A percentile compares a stretch with the other conserved stretches of the same genome.
phyloP scores from a whole-genome alignment of 768 basidiomycete species.

The Psilocybe subaeruginosa region DNA sequence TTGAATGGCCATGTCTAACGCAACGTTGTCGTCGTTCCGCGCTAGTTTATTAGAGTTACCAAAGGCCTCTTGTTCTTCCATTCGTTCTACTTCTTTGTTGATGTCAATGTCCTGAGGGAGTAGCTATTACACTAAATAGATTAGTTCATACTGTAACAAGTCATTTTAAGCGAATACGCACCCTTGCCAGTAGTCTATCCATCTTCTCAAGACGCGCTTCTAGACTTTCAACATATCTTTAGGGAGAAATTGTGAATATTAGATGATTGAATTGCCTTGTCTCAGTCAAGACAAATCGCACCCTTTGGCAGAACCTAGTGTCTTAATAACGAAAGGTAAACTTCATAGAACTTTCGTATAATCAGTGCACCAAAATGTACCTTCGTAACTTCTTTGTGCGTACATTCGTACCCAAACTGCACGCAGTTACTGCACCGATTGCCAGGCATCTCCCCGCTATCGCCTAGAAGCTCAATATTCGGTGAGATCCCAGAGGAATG shows the following conservation, averaged over 20 bases:
- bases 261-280: background rate
- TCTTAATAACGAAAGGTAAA: slow-evolving; percentile 26
- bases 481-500: slow-evolving; percentile 4
- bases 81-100: slow-evolving; percentile 55
- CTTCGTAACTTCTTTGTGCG: slow-evolving; percentile 71
- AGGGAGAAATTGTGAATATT: slow-evolving; percentile 32
- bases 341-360: background rate
- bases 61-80: slow-evolving; percentile 35
- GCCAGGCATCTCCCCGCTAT: slow-evolving; percentile 68
- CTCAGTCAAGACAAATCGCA: slow-evolving; percentile 26
- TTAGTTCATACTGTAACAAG: background rate
- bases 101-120: slow-evolving; percentile 65
- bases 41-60: slow-evolving; percentile 34
- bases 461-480: slow-evolving; percentile 44
- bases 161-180: slow-evolving; percentile 23
- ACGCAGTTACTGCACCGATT: slow-evolving; percentile 69
- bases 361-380: slow-evolving; percentile 35
- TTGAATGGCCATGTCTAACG: slow-evolving; percentile 30
- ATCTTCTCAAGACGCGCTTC: slow-evolving; percentile 67
- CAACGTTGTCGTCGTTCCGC: slow-evolving; percentile 38
- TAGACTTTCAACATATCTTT: slow-evolving; percentile 63
- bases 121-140: slow-evolving; percentile 7
- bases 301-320: slow-evolving; percentile 68
- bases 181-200: slow-evolving; percentile 61
- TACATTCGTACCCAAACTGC: slow-evolving; percentile 61